Percentiles rank a stretch among this genome's conserved stretches.
phyloP scores from a whole-genome alignment of 768 basidiomycete species.

The Tricholoma sp. region DNA sequence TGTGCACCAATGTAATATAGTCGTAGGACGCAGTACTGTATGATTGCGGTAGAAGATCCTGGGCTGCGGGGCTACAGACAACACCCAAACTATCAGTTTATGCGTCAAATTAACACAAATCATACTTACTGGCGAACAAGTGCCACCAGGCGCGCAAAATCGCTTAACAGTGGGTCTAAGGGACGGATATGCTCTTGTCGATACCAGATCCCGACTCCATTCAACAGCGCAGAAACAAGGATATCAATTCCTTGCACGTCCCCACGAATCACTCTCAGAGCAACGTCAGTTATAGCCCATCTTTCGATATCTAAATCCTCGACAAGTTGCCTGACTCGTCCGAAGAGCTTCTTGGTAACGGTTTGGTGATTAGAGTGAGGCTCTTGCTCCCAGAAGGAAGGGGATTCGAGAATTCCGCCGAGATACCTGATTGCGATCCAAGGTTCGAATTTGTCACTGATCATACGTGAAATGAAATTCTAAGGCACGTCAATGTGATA shows the following conservation, averaged over 20 bases:
- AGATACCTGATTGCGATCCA: constrained; percentile 1
- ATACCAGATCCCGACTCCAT: background rate
- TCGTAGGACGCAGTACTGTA: no score
- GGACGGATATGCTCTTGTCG: background rate
- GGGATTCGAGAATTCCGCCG: background rate
- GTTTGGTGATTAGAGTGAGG: background rate
- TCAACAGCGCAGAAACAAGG: background rate
- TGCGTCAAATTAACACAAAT: no score
- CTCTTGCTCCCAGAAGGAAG: background rate
- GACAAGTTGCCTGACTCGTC: background rate
- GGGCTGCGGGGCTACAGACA: no score
- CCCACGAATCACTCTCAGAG: background rate
- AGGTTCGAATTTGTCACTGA: background rate
- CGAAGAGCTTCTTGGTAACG: background rate
- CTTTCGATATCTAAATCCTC: background rate
- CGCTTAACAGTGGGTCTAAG: no score
- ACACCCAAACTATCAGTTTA: no score
- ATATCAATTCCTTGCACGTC: background rate
- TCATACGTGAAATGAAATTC: background rate
- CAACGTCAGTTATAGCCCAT: background rate
- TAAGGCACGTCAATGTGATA: no score
- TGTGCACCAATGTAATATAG: no score
- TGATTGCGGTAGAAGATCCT: no score
- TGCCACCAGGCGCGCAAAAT: no score
- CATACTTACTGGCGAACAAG: no score